Percentiles rank a stretch among this genome's conserved stretches.
These are phyloP conservation scores for Fusarium begoniae DNA, from an alignment of 2,329 filamentous ascomycete genomes.

Conservation along the genomic window DNA sequence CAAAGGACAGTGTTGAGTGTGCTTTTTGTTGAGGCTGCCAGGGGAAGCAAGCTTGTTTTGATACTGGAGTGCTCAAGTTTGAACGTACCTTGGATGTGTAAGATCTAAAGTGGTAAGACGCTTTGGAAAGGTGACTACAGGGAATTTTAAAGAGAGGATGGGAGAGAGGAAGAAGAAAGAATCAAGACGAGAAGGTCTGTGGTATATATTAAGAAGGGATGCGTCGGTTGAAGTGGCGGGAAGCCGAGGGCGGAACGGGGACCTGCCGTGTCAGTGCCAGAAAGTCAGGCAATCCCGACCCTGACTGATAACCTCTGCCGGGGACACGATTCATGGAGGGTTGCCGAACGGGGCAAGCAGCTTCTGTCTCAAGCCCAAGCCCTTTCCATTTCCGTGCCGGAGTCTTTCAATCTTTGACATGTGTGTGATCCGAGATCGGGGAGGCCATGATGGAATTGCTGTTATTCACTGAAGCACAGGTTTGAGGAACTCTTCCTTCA, in stretches of 20 bases:
- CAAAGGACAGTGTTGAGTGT: not conserved
- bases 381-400: not conserved
- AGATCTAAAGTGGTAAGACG: conserved; percentile 9
- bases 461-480: not conserved
- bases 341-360: conserved; percentile 19
- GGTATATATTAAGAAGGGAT: conserved; percentile 29
- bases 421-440: not conserved
- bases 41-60: not conserved
- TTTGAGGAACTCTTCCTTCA: not conserved
- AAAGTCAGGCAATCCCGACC: conserved; percentile 5
- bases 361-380: not conserved
- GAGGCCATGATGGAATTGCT: not conserved
- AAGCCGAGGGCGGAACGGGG: conserved; percentile 21
- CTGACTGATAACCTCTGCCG: conserved; percentile 16
- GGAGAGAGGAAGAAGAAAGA: conserved; percentile 2
- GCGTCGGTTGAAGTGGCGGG: conserved; percentile 25
- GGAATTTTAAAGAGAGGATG: conserved; percentile 9
- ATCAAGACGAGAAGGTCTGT: conserved; percentile 7
- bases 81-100: conserved; percentile 33
- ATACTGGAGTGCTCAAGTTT: not conserved
- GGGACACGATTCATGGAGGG: conserved; percentile 33
- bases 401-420: not conserved
- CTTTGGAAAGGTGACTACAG: conserved; percentile 11
- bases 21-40: not conserved
- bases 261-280: conserved; percentile 25